These are phyloP conservation scores for Xylariaceae sp. DNA, from an alignment of 2,329 filamentous ascomycete species.

Conservation along the genomic window DNA sequence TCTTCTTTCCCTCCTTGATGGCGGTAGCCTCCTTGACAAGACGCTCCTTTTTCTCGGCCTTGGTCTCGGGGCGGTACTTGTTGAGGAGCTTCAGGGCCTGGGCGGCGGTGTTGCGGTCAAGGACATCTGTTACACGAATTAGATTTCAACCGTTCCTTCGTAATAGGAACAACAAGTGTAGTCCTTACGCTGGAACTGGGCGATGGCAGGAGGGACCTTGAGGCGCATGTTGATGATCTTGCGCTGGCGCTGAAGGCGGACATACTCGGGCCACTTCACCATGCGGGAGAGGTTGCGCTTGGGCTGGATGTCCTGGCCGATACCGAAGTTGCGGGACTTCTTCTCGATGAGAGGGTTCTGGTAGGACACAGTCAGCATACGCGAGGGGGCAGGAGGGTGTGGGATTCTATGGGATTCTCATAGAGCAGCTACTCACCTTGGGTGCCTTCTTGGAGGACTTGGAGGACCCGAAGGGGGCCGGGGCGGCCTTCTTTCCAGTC, in stretches of 20 bases:
- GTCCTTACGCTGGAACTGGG: slow-evolving; percentile 75
- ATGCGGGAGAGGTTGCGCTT: slow-evolving; percentile 93
- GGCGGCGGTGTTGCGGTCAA: slow-evolving; percentile 93
- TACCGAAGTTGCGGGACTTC: slow-evolving; percentile 94
- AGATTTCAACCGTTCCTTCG: too few relatives aligned
- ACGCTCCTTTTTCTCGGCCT: slow-evolving; percentile 99
- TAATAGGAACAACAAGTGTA: background rate
- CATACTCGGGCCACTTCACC: slow-evolving; percentile 99
- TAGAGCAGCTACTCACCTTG: slow-evolving; percentile 67
- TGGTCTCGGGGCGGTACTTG: slow-evolving; percentile 99
- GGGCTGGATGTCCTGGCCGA: slow-evolving; percentile 98
- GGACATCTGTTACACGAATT: slow-evolving; percentile 51
- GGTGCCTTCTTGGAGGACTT: slow-evolving; percentile 91
- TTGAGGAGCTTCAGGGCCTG: slow-evolving; percentile 99
- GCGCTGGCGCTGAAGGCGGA: slow-evolving; percentile 90
- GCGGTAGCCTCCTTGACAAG: slow-evolving; percentile 97
- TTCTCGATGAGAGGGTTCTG: slow-evolving; percentile 99
- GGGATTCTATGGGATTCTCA: background rate
- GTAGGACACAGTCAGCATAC: slow-evolving; percentile 18
- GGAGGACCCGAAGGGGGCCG: slow-evolving; percentile 92
- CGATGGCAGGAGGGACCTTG: slow-evolving; percentile 95
- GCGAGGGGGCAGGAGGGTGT: slow-evolving; percentile 1
- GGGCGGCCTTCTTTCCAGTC: slow-evolving; percentile 92
- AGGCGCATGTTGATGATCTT: slow-evolving; percentile 98
- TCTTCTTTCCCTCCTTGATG: slow-evolving; percentile 99